phyloP scores from a whole-genome alignment of 805 yeast species.

The Candida schatavii region DNA sequence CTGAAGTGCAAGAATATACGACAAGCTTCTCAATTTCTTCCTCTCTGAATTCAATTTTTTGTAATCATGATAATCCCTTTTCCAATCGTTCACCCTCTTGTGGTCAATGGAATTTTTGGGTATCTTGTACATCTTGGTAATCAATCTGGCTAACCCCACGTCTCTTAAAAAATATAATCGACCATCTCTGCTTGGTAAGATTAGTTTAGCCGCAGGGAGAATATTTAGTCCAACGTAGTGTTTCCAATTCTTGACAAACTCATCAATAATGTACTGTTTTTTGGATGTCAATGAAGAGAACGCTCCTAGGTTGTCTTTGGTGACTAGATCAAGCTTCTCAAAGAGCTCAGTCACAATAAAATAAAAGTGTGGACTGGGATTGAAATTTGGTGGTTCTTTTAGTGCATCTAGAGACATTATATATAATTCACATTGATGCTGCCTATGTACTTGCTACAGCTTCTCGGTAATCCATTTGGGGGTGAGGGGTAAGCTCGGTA shows the following conservation, averaged over 20 bases:
- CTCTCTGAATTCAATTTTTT: constrained; percentile 41
- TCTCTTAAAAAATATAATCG: constrained; percentile 66
- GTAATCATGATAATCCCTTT: constrained; percentile 27
- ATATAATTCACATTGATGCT: constrained; percentile 1
- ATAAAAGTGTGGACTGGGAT: constrained; percentile 36
- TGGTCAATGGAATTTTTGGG: constrained; percentile 64
- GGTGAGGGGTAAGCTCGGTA: no score
- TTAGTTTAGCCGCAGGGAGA: constrained; percentile 61
- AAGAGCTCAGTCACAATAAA: constrained; percentile 42
- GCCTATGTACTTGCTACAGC: not conserved
- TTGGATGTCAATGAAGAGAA: constrained; percentile 22
- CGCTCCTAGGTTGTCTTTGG: constrained; percentile 22
- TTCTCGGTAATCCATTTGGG: no score
- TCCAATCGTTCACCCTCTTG: constrained; percentile 34
- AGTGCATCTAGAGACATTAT: constrained; percentile 11
- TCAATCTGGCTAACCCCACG: constrained; percentile 47
- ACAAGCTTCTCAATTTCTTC: constrained; percentile 37
- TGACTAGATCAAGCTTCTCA: constrained; percentile 35
- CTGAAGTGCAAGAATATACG: constrained; percentile 49
- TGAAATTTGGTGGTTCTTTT: constrained; percentile 7
- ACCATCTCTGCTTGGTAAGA: constrained; percentile 62
- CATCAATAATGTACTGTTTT: constrained; percentile 23
- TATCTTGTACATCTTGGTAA: constrained; percentile 51
- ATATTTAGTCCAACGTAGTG: constrained; percentile 48
- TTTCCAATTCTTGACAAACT: constrained; percentile 29